phyloP scores from a whole-genome alignment of 106 monocot species.

The Platanthera zijinensis region DNA sequence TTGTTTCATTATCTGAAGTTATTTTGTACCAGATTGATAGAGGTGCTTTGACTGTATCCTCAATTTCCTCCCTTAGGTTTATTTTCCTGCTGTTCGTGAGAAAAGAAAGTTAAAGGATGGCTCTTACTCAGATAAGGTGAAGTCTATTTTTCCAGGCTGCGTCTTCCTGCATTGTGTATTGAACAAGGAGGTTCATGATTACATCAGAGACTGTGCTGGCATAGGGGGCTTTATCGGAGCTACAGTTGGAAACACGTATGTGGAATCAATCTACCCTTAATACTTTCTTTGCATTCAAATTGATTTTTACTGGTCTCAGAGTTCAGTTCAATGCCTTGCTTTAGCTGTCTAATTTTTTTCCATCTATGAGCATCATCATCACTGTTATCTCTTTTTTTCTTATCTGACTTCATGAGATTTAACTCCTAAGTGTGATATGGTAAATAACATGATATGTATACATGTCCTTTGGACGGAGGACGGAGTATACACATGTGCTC shows the following conservation, averaged over 20 bases:
- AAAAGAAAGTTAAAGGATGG: conserved; percentile 77
- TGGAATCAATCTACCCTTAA: not conserved
- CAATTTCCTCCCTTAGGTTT: conserved; percentile 42
- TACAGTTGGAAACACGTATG: conserved; percentile 78
- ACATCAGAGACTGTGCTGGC: conserved; percentile 57
- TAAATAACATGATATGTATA: too few relatives aligned
- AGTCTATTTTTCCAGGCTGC: conserved; percentile 70
- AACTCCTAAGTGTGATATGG: too few relatives aligned
- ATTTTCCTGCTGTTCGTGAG: conserved; percentile 58
- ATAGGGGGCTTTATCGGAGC: conserved; percentile 82
- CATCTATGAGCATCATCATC: not conserved
- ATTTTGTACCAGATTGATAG: not conserved
- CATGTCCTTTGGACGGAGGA: too few relatives aligned
- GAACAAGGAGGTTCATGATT: conserved; percentile 90
- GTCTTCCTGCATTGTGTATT: conserved; percentile 70
- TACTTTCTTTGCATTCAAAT: conserved; percentile 1
- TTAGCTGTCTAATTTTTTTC: not conserved
- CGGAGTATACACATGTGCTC: too few relatives aligned
- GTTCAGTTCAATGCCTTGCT: not conserved
- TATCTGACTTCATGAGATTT: too few relatives aligned
- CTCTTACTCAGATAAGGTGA: conserved; percentile 33
- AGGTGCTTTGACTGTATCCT: conserved; percentile 3
- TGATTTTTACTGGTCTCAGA: not conserved
- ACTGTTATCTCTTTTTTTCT: not conserved
- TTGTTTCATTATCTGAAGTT: not conserved